A percentile compares a stretch with the other conserved stretches of the same genome.
Conservation (phyloP, 257 asterid species). For the Scutellaria minor region DNA sequence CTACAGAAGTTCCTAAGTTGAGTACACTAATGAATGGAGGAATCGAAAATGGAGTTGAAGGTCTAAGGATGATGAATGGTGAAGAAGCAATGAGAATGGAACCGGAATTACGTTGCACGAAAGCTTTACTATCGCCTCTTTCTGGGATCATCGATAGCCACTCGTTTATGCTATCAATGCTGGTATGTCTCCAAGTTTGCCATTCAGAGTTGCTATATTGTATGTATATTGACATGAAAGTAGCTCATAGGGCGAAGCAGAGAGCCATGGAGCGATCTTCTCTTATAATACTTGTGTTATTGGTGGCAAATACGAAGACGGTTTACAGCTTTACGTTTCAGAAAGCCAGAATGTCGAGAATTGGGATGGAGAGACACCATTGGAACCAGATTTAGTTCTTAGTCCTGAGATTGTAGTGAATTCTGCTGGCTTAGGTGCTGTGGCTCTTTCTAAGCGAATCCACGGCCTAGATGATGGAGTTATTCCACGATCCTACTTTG, state of each 20-base stretch:
- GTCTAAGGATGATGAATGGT: constrained; percentile 63
- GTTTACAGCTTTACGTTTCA: constrained; percentile 58
- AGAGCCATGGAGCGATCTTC: constrained; percentile 68
- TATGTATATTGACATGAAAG: constrained; percentile 56
- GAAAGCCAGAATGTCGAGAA: constrained; percentile 55
- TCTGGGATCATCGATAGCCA: constrained; percentile 82
- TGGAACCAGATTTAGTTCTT: constrained; percentile 69
- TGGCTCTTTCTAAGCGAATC: constrained; percentile 58
- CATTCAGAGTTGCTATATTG: constrained; percentile 40
- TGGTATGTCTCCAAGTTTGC: constrained; percentile 49
- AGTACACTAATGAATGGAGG: constrained; percentile 59
- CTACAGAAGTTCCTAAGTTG: constrained; percentile 72
- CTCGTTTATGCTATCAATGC: constrained; percentile 72
- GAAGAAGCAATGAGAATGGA: constrained; percentile 66
- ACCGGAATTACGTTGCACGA: constrained; percentile 69
- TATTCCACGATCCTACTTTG: constrained; percentile 63
- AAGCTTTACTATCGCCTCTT: constrained; percentile 73
- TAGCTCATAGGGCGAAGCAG: constrained; percentile 90
- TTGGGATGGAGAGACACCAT: constrained; percentile 45
- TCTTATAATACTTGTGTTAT: constrained; percentile 67
- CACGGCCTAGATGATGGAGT: constrained; percentile 43
- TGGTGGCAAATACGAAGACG: constrained; percentile 65
- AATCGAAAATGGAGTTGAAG: constrained; percentile 70
- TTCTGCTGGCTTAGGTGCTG: constrained; percentile 78
- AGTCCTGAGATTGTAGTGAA: constrained; percentile 73